Percentiles rank a stretch among this genome's conserved stretches.
phyloP scores from a whole-genome alignment of 805 yeast genomes.

The Grigorovia jiainica region DNA sequence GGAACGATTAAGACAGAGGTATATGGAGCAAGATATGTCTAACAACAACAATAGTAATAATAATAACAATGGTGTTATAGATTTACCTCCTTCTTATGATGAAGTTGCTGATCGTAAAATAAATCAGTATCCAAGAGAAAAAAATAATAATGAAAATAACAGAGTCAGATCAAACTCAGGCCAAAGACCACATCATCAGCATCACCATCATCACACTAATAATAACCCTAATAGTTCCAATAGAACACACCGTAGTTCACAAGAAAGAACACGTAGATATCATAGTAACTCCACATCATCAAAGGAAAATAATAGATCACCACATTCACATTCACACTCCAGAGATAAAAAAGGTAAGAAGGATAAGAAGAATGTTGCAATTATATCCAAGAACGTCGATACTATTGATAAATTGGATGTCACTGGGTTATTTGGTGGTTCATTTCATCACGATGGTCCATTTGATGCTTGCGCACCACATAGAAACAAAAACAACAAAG shows the following conservation, averaged over 20 bases:
- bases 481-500: slow-evolving; percentile 65
- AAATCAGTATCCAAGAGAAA: slow-evolving; percentile 10
- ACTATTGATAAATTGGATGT: slow-evolving; percentile 94
- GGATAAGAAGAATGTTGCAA: slow-evolving; percentile 33
- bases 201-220: not conserved
- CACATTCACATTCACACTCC: slow-evolving; percentile 1
- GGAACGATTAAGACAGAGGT: slow-evolving; percentile 25
- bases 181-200: slow-evolving; percentile 8
- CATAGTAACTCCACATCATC: slow-evolving; percentile 2
- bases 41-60: not conserved
- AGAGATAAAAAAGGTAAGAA: slow-evolving; percentile 1
- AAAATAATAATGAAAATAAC: slow-evolving; percentile 2
- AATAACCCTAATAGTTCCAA: not conserved
- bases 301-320: not conserved
- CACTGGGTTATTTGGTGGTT: slow-evolving; percentile 87
- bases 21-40: slow-evolving; percentile 15
- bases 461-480: slow-evolving; percentile 98
- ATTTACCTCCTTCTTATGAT: slow-evolving; percentile 16
- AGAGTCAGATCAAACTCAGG: slow-evolving; percentile 10
- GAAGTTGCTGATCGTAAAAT: slow-evolving; percentile 31
- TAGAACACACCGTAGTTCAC: slow-evolving; percentile 6
- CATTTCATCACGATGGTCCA: slow-evolving; percentile 98
- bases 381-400: slow-evolving; percentile 65
- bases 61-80: not conserved
- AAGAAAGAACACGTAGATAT: slow-evolving; percentile 8